Base-by-base conservation (phyloP, 345 rosid species). In the Syzygium aromaticum region DNA sequence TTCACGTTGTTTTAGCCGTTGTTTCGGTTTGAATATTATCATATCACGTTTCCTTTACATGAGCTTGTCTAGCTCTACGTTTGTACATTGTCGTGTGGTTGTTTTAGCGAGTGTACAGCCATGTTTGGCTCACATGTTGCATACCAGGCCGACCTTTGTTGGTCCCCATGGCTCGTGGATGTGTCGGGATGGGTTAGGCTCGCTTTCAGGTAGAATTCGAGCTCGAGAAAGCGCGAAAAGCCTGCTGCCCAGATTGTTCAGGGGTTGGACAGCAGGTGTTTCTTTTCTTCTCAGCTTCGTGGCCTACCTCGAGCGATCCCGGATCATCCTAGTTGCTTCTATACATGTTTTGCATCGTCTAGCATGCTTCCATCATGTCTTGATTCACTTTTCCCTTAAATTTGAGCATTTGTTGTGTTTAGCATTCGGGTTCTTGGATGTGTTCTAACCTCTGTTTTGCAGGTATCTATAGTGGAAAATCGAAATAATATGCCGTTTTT, bases 401-500 rank as follows among this genome's bases (percentile, higher is more conserved):
- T 57, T 23, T 57, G 28, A 57, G 63, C 28, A 23, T 57, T 28
- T 57, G 28, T 5, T 27, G 30, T 0, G 67, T 59, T 0, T 59
- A 59, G 67, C 5, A 59, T 27, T 59, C 25, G 30, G 30, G 67
- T 59, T 59, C 30, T 25, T 11, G 30, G 25, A 57, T 23, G 63
- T 11, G 63, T 59, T 59, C n/a, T 57, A 57, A 27, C 17, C 67
- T 59, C 67, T 27, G 13, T 5, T 59, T 27, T 59, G 67, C 30
- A 59, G 67, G 14, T 59, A 59, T 59, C 30, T 27, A 27, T 2
- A 12, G 17, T 59, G 17, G 17, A 59, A 27, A 59, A 3, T 59
- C 17, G 2, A 27, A 12, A 59, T 59, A 59, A 25, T 27, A 12
- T 25, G 27, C 27, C n/a, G 1, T 25, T 0, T 57, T 57, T 0